Evolutionary conservation across 2,329 filamentous ascomycete species (phyloP).

Genomic region (Malbranchea zuffiana): DNA sequence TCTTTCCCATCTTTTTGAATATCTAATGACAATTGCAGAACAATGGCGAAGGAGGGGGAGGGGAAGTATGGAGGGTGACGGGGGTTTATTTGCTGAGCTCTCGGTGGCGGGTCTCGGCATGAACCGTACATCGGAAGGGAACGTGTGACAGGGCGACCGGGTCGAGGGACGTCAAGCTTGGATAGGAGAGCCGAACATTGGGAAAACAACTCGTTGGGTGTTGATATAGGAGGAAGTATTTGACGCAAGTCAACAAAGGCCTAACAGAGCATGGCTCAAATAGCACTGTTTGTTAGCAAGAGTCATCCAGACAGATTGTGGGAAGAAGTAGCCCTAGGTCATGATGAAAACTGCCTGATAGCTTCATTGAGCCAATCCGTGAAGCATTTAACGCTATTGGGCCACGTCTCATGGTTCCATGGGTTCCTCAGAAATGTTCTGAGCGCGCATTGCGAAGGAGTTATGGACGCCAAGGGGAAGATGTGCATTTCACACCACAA

Average conservation of each 20-base stretch:
- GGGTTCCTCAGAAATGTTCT: constrained; percentile 17
- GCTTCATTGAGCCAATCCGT: constrained; percentile 25
- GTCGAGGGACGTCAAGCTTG: constrained; percentile 1
- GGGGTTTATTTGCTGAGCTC: constrained; percentile 12
- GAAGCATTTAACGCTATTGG: constrained; percentile 27
- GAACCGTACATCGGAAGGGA: constrained; percentile 8
- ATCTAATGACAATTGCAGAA: constrained; percentile 2
- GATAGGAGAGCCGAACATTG: constrained; percentile 8
- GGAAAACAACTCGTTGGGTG: constrained; percentile 7
- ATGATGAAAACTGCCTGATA: too few relatives aligned
- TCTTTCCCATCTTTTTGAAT: constrained; percentile 25
- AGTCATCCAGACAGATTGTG: constrained; percentile 6
- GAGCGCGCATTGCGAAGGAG: constrained; percentile 7
- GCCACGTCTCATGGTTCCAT: constrained; percentile 32
- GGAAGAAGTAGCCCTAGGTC: neutral
- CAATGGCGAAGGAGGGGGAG: constrained; percentile 10
- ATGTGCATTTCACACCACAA: too few relatives aligned
- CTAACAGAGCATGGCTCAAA: constrained; percentile 5
- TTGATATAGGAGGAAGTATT: constrained; percentile 5
- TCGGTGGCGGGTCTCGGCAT: constrained; percentile 13
- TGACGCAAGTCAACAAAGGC: too few relatives aligned
- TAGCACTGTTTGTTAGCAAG: constrained; percentile 2
- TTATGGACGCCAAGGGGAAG: constrained; percentile 10
- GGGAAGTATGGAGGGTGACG: constrained; percentile 7
- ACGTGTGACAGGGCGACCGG: constrained; percentile 12